Base-by-base conservation (phyloP, 257 asterid species). In the Leptodermis oblonga region DNA sequence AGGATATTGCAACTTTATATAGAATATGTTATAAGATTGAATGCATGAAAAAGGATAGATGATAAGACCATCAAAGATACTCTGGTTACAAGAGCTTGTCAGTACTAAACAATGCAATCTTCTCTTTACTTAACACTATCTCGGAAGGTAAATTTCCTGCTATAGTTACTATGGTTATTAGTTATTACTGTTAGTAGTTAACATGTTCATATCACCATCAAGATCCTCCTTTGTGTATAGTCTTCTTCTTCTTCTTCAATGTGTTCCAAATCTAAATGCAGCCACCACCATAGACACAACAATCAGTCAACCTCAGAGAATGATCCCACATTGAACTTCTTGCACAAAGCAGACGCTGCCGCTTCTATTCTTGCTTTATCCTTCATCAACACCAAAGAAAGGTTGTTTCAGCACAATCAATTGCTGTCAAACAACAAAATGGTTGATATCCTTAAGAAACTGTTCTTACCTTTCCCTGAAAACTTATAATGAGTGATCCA, bases 381-480 rank as follows among this genome's bases (percentile, higher is more conserved):
- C 97, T 91, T 78, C 85, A 73, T 68, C 39, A 70, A 68, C 58
- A 45, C 56, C 76, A 78, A 53, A 52, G n/a, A 77, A 36, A 64
- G 20, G n/a, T 23, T 22, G 25, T 3, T 46, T 36, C 36, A 26
- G 23, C 41, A 4, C 15, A 0, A 28, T 18, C 37, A 31, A 5
- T 14, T 46, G 48, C 46, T 11, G 20, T 17, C 22, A 51, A 31
- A 13, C 37, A 67, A 43, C 26, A 77, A 63, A 41, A 51, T n/a
- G 58, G 36, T 15, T 8, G 36, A 60, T 7, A 70, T 20, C 17
- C 33, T 12, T 45, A 26, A 31, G 28, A 45, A 62, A 41, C 69
- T 6, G 28, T 48, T 45, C 62, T 70, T 79, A 88, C 96, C 90
- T 87, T 90, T 62, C 96, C 96, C 75, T 78, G 77, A 4, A 87